Conservation (phyloP, 495 filamentous ascomycete species). For the Elasticomyces elasticus region DNA sequence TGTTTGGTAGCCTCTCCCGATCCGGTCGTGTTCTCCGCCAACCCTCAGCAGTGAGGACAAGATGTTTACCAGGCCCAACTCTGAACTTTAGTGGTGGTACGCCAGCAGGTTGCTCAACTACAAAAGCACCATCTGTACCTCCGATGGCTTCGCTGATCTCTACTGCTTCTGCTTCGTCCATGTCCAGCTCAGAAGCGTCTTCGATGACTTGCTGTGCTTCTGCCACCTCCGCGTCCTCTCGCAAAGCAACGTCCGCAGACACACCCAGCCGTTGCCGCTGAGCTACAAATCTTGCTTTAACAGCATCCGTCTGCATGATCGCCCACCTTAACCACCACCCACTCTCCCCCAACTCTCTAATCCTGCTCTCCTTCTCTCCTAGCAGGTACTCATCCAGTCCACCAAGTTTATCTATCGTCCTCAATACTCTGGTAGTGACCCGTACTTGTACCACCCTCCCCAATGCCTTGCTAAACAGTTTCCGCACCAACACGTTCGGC, state of each 20-base stretch:
- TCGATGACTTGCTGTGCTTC: constrained; percentile 3
- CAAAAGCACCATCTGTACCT: constrained; percentile 11
- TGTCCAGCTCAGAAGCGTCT: constrained; percentile 4
- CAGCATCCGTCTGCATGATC: constrained; percentile 61
- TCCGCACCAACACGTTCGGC: constrained; percentile 74
- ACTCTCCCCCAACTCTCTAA: constrained; percentile 74
- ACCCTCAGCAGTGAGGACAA: constrained; percentile 12
- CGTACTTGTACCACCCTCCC: constrained; percentile 56
- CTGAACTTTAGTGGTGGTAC: constrained; percentile 17
- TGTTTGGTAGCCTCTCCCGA: not conserved
- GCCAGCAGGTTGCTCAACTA: constrained; percentile 3
- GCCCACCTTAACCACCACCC: constrained; percentile 84
- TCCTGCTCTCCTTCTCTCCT: constrained; percentile 56
- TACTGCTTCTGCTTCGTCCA: not conserved
- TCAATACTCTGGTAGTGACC: constrained; percentile 64
- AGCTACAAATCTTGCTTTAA: constrained; percentile 48
- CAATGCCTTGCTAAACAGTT: constrained; percentile 60
- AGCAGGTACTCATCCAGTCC: constrained; percentile 87
- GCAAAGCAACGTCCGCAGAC: constrained; percentile 19
- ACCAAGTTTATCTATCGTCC: constrained; percentile 78
- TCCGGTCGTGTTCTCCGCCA: constrained; percentile 13
- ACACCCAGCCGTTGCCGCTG: constrained; percentile 46
- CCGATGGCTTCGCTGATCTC: constrained; percentile 2
- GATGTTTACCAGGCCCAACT: constrained; percentile 13
- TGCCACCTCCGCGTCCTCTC: constrained; percentile 5